These are phyloP conservation scores for Acephala macrosclerotiorum DNA, from an alignment of 2,329 filamentous ascomycete species.

Conservation along the genomic window DNA sequence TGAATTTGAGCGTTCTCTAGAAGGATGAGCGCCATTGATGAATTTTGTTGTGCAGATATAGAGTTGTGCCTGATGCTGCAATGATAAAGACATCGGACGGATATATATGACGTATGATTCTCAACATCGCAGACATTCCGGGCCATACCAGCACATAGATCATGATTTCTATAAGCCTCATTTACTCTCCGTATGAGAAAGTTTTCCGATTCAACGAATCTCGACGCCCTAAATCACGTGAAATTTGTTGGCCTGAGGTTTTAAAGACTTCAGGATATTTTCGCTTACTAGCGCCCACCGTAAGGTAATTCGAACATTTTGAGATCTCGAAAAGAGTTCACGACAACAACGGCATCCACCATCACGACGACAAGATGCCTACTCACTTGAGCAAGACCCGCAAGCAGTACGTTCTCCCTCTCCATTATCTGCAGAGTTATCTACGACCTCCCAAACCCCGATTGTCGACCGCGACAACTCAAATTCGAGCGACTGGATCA, in stretches of 20 bases:
- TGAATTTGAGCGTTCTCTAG: too few species aligned
- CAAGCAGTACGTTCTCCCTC: constrained; percentile 70
- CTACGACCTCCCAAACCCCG: not conserved
- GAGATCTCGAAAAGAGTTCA: not conserved
- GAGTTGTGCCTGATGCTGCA: too few species aligned
- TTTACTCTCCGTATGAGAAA: too few species aligned
- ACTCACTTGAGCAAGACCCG: constrained; percentile 78
- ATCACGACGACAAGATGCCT: constrained; percentile 64
- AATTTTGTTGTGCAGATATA: too few species aligned
- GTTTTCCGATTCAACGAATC: too few species aligned
- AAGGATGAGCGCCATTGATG: too few species aligned
- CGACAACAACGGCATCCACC: constrained; percentile 39
- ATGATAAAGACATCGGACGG: too few species aligned
- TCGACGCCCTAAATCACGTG: too few species aligned
- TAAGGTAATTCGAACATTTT: not conserved
- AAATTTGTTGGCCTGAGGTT: not conserved
- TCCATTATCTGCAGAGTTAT: constrained; percentile 8
- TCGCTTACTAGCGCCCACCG: not conserved
- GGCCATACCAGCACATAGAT: too few species aligned
- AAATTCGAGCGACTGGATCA: not conserved
- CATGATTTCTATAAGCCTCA: too few species aligned
- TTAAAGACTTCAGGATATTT: not conserved
- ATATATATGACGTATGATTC: too few species aligned
- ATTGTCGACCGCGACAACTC: constrained; percentile 4
- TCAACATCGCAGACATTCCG: too few species aligned